These are phyloP conservation scores for Pythium monospermum DNA, from an alignment of 352 stramenopile species.

Conservation along the genomic window DNA sequence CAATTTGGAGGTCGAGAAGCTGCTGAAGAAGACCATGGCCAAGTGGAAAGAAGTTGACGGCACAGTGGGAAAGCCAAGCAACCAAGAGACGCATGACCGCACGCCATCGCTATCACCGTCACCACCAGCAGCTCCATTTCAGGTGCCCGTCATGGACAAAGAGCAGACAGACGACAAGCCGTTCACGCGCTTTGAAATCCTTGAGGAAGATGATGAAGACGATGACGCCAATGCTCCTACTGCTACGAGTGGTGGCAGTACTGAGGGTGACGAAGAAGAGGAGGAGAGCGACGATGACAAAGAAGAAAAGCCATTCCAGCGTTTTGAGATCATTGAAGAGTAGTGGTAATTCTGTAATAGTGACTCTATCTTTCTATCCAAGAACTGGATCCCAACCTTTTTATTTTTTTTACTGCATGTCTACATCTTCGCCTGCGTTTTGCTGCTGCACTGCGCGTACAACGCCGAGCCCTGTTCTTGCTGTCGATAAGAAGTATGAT, in stretches of 20 bases:
- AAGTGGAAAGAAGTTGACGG: conserved; percentile 74
- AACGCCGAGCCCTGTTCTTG: conserved; percentile 61
- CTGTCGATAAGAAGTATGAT: conserved; percentile 81
- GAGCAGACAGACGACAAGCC: conserved; percentile 11
- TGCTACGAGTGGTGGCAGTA: not conserved
- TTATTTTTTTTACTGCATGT: conserved; percentile 16
- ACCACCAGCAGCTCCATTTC: not conserved
- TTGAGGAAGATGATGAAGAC: conserved; percentile 37
- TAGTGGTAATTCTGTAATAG: conserved; percentile 15
- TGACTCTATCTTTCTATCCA: not conserved
- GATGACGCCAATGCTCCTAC: conserved; percentile 20
- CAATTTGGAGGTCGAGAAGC: conserved; percentile 72
- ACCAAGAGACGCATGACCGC: conserved; percentile 21
- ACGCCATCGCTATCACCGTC: no score
- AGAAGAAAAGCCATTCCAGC: conserved; percentile 32
- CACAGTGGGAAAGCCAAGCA: conserved; percentile 21
- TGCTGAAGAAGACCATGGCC: conserved; percentile 64
- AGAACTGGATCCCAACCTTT: not conserved
- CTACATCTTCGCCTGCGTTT: conserved; percentile 14
- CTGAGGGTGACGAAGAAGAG: conserved; percentile 16
- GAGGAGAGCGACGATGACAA: conserved; percentile 20
- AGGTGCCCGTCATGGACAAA: not conserved
- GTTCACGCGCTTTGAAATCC: conserved; percentile 65
- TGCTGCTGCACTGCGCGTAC: conserved; percentile 37
- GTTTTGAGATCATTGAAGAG: conserved; percentile 73